Evolutionary conservation across 2,329 filamentous ascomycete species (phyloP).

Genomic region (Fusarium sp.): DNA sequence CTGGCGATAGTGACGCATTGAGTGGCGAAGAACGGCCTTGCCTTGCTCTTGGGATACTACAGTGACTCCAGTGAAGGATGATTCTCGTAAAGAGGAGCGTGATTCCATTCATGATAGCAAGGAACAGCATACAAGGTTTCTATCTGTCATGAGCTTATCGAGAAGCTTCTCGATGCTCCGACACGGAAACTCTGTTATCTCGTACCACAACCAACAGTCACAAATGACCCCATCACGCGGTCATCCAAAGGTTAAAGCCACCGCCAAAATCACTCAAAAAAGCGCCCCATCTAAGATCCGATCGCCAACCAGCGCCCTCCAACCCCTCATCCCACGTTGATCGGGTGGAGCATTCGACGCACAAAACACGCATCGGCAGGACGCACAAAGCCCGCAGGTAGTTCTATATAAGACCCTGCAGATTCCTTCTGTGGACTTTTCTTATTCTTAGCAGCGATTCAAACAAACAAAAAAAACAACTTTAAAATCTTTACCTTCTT

Average conservation of each 20-base stretch:
- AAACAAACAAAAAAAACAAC: slow-evolving; percentile 6
- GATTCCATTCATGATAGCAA: neutral
- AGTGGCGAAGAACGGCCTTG: neutral
- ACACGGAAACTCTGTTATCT: slow-evolving; percentile 26
- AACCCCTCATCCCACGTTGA: slow-evolving; percentile 8
- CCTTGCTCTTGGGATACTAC: neutral
- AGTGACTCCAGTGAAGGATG: neutral
- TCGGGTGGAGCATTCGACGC: slow-evolving; percentile 22
- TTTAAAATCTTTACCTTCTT: slow-evolving; percentile 8
- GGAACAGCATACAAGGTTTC: neutral
- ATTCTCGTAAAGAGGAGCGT: neutral
- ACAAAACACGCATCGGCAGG: slow-evolving; percentile 28
- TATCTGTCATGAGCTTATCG: neutral
- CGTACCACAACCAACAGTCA: slow-evolving; percentile 9
- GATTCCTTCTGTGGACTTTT: slow-evolving; percentile 10
- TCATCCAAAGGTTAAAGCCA: slow-evolving; percentile 11
- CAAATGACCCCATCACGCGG: slow-evolving; percentile 20
- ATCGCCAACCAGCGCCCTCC: slow-evolving; percentile 28
- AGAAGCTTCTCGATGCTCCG: slow-evolving; percentile 9
- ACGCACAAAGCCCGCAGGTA: slow-evolving; percentile 32
- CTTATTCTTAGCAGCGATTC: slow-evolving; percentile 21
- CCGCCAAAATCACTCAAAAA: slow-evolving; percentile 41
- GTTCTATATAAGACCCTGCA: slow-evolving; percentile 43
- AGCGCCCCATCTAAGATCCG: slow-evolving; percentile 24
- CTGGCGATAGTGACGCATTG: neutral